Percentiles rank a stretch among this genome's conserved stretches.
Evolutionary conservation across 305 asterid species (phyloP).

Genomic region (Solanum hybrid): DNA sequence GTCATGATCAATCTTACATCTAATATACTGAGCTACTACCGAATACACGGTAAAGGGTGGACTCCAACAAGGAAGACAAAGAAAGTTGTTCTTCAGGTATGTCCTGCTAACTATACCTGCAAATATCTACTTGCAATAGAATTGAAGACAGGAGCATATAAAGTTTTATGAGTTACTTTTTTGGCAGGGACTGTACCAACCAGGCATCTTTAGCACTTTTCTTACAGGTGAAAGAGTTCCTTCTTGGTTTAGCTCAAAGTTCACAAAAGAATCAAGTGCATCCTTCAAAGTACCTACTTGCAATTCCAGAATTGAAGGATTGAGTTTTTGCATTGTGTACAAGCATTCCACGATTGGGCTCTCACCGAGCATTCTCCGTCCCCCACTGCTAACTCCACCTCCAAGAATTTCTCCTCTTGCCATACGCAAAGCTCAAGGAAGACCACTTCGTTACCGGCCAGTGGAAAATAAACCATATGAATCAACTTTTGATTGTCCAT

Average conservation of each 20-base stretch:
- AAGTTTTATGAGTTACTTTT: neutral
- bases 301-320: conserved; percentile 4
- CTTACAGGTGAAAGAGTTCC: conserved; percentile 7
- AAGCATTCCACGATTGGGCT: neutral
- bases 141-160: neutral
- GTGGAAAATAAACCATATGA: conserved; percentile 8
- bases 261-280: neutral
- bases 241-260: conserved; percentile 4
- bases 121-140: neutral
- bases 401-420: neutral
- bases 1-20: conserved; percentile 4
- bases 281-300: neutral
- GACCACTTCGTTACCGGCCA: neutral
- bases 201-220: conserved; percentile 5
- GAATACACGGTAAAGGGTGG: conserved; percentile 1
- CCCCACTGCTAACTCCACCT: neutral
- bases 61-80: conserved; percentile 3
- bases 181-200: conserved; percentile 6
- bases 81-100: conserved; percentile 6
- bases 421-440: neutral
- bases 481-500: conserved; percentile 2
- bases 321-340: conserved; percentile 6
- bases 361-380: neutral
- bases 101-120: neutral
- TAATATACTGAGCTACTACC: conserved; percentile 1